These are phyloP conservation scores for Neohortaea acidophila DNA, from an alignment of 495 filamentous ascomycete genomes.

Conservation along the genomic window DNA sequence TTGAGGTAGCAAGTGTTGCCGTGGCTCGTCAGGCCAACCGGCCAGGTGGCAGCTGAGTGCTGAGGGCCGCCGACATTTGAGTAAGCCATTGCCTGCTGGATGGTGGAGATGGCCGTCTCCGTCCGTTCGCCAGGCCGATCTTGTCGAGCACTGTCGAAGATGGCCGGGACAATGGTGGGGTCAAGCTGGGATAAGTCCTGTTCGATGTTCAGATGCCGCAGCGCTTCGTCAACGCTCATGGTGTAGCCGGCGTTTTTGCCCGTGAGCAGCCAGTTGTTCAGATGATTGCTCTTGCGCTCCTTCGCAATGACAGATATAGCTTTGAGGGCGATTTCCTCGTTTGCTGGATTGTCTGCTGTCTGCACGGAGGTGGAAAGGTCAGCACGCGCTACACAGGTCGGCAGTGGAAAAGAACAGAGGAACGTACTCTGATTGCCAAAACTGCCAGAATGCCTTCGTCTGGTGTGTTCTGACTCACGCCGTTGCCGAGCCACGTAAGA, in stretches of 20 bases:
- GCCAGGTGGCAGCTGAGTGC: slow-evolving; percentile 30
- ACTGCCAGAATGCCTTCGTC: slow-evolving; percentile 48
- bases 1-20: slow-evolving; percentile 98
- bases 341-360: slow-evolving; percentile 33
- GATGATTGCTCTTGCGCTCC: slow-evolving; percentile 36
- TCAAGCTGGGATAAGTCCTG: slow-evolving; percentile 28
- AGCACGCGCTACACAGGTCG: neutral
- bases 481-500: slow-evolving; percentile 36
- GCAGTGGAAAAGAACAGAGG: neutral
- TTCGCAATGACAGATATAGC: slow-evolving; percentile 44
- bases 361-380: slow-evolving; percentile 10
- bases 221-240: slow-evolving; percentile 23
- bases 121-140: slow-evolving; percentile 13
- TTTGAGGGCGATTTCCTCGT: slow-evolving; percentile 35
- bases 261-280: slow-evolving; percentile 41
- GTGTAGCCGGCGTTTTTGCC: slow-evolving; percentile 28
- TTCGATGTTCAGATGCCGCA: slow-evolving; percentile 7
- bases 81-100: slow-evolving; percentile 7
- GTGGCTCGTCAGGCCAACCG: slow-evolving; percentile 79
- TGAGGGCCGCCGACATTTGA: neutral
- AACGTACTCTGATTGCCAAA: slow-evolving; percentile 40
- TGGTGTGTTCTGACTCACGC: slow-evolving; percentile 32
- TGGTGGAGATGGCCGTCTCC: slow-evolving; percentile 12
- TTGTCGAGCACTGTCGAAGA: slow-evolving; percentile 1
- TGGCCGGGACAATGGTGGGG: neutral